Evolutionary conservation across 148 eudicot species (phyloP).

Genomic region (Arbutus unedo): DNA sequence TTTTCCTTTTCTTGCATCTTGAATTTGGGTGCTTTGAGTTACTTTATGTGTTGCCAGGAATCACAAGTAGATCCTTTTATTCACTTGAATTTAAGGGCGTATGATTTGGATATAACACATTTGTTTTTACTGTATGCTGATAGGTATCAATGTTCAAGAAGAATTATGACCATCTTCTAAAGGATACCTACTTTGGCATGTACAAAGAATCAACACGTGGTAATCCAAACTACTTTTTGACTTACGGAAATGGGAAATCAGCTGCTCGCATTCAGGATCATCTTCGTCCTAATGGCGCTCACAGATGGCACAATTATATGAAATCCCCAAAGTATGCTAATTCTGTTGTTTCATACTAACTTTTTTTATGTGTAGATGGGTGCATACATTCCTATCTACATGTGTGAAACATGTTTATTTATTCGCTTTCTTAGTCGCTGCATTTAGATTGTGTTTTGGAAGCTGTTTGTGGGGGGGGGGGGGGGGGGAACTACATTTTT

Average conservation of each 20-base stretch:
- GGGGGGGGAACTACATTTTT: background rate
- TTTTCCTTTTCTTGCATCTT: background rate
- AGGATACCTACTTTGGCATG: conserved; percentile 83
- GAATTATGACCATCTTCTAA: conserved; percentile 87
- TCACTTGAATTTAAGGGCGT: background rate
- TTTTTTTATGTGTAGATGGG: background rate
- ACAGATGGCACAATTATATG: conserved; percentile 75
- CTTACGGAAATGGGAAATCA: conserved; percentile 85
- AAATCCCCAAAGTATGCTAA: conserved; percentile 45
- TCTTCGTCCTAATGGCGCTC: conserved; percentile 85
- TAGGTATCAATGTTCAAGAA: conserved; percentile 92
- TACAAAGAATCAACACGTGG: conserved; percentile 87
- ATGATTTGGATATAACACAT: background rate
- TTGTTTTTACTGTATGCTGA: conserved; percentile 11
- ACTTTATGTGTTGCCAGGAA: background rate
- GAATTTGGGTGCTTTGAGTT: background rate
- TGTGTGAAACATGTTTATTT: background rate
- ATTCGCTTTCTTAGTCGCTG: background rate
- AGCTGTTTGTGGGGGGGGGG: background rate
- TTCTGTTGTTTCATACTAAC: background rate
- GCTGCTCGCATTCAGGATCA: conserved; percentile 68
- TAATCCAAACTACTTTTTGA: conserved; percentile 73
- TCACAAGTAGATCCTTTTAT: background rate
- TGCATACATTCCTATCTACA: background rate
- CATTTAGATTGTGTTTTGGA: background rate